Conservation (phyloP, 2,329 filamentous ascomycete species). For the Aspergillus sp. region DNA sequence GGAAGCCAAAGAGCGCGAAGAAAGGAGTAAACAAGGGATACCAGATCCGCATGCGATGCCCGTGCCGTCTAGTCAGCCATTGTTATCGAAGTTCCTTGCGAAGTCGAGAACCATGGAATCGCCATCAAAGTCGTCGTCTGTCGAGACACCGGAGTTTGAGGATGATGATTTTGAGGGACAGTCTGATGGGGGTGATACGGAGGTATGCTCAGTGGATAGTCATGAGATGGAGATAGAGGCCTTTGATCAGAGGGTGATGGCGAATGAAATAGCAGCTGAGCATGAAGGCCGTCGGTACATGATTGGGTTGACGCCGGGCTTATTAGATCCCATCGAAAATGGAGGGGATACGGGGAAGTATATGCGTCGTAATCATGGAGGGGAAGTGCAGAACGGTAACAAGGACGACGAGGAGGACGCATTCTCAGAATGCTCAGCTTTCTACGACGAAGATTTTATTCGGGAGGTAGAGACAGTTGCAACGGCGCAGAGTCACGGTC, state of each 20-base stretch:
- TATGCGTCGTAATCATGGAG: too few relatives aligned
- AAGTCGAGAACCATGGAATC: constrained; percentile 1
- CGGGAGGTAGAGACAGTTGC: constrained; percentile 14
- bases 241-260: constrained; percentile 5
- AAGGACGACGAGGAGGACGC: constrained; percentile 19
- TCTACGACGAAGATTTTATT: constrained; percentile 24
- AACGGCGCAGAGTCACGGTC: constrained; percentile 1
- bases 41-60: constrained; percentile 25
- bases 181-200: constrained; percentile 1
- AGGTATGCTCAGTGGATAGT: too few relatives aligned
- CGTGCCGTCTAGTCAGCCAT: constrained; percentile 29
- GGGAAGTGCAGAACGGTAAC: constrained; percentile 1
- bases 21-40: constrained; percentile 24
- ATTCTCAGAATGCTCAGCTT: constrained; percentile 29
- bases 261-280: not conserved
- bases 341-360: too few relatives aligned
- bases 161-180: constrained; percentile 2
- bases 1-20: constrained; percentile 28
- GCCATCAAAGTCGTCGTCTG: too few relatives aligned
- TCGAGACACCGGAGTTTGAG: not conserved
- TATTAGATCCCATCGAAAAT: too few relatives aligned
- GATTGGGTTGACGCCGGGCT: too few relatives aligned
- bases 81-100: constrained; percentile 27
- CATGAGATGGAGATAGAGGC: too few relatives aligned
- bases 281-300: too few relatives aligned